These are phyloP conservation scores for Thymus mandschuricus DNA, from an alignment of 257 asterid genomes.

Conservation along the genomic window DNA sequence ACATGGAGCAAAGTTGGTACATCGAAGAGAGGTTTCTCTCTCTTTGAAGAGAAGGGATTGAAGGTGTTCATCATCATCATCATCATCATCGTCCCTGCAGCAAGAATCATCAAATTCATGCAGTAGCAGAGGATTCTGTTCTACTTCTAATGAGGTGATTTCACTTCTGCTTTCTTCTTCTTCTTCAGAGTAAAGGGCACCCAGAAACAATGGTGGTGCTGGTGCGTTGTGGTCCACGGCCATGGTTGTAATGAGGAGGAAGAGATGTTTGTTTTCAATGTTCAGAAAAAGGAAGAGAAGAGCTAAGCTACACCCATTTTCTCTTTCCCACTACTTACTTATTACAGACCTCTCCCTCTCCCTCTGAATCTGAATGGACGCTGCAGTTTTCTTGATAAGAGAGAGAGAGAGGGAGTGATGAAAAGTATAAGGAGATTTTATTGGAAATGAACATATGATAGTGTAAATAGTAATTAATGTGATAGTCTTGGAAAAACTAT, in stretches of 20 bases:
- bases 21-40: slow-evolving; percentile 38
- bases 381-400: slow-evolving; percentile 38
- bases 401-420: slow-evolving; percentile 12
- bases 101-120: slow-evolving; percentile 43
- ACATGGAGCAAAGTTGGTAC: neutral
- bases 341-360: no score
- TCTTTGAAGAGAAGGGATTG: slow-evolving; percentile 58
- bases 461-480: neutral
- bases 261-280: slow-evolving; percentile 28
- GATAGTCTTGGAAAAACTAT: no score
- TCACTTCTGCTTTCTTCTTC: slow-evolving; percentile 16
- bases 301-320: slow-evolving; percentile 22
- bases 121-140: neutral
- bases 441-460: neutral
- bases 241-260: slow-evolving; percentile 40
- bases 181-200: slow-evolving; percentile 52
- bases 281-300: slow-evolving; percentile 32
- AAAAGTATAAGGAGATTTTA: no score
- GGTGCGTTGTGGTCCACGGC: slow-evolving; percentile 36
- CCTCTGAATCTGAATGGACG: slow-evolving; percentile 34
- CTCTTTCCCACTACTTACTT: neutral
- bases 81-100: no score
- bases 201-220: slow-evolving; percentile 38
- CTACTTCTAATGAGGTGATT: neutral
- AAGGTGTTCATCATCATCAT: slow-evolving; percentile 67